Evolutionary conservation across 306 rosid species (phyloP).

Genomic region (Hippophae tibetana): DNA sequence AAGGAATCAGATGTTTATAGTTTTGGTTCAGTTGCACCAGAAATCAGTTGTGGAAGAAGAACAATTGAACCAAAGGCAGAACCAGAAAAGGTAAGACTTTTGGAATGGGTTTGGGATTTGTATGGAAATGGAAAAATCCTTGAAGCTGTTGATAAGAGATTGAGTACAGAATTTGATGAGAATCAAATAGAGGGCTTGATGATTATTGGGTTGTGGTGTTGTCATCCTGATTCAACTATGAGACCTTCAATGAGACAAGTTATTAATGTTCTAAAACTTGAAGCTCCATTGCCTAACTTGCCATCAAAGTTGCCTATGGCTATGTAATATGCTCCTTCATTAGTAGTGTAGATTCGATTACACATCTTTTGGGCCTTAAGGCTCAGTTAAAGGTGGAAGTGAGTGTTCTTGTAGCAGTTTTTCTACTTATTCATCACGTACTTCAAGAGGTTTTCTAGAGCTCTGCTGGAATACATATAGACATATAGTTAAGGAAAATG

Average conservation of each 20-base stretch:
- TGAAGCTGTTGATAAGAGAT: slow-evolving; percentile 37
- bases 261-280: slow-evolving; percentile 41
- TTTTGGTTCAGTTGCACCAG: slow-evolving; percentile 62
- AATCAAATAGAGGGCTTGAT: slow-evolving; percentile 37
- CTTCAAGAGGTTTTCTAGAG: slow-evolving; percentile 37
- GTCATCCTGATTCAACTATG: slow-evolving; percentile 47
- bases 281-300: slow-evolving; percentile 43
- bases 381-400: slow-evolving; percentile 22
- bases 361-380: slow-evolving; percentile 26
- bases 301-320: slow-evolving; percentile 54
- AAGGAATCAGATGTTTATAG: slow-evolving; percentile 67
- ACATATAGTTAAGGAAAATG: neutral
- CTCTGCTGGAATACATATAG: slow-evolving; percentile 22
- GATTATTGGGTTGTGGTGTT: slow-evolving; percentile 62
- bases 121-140: slow-evolving; percentile 45
- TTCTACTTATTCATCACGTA: slow-evolving; percentile 29
- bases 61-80: slow-evolving; percentile 43
- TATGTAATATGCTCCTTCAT: slow-evolving; percentile 49
- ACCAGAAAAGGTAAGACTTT: slow-evolving; percentile 33
- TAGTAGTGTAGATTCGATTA: slow-evolving; percentile 33
- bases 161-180: slow-evolving; percentile 36
- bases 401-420: slow-evolving; percentile 28
- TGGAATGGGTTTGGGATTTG: slow-evolving; percentile 69
- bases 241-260: slow-evolving; percentile 65
- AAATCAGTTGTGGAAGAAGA: slow-evolving; percentile 62